Evolutionary conservation across 768 basidiomycete genomes (phyloP).

Genomic region (Pleurotus djamor): DNA sequence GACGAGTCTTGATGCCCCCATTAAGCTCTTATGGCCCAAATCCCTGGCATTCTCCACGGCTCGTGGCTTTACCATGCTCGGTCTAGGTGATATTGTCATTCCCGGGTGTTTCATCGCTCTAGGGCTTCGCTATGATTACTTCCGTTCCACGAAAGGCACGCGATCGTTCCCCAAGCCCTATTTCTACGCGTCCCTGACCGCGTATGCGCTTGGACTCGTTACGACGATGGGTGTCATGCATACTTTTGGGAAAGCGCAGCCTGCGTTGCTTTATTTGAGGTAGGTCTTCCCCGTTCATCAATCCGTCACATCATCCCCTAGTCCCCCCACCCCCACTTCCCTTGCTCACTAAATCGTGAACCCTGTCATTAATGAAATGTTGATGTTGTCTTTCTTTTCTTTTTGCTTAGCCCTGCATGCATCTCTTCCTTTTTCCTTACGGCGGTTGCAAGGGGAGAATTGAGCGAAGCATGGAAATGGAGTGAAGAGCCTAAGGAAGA

Average conservation of each 20-base stretch:
- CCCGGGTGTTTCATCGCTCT: slow-evolving; percentile 74
- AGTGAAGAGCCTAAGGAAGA: slow-evolving; percentile 46
- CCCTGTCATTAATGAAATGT: no score
- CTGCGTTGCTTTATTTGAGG: slow-evolving; percentile 92
- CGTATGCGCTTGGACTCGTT: slow-evolving; percentile 72
- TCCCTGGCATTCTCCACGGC: slow-evolving; percentile 45
- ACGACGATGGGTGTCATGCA: slow-evolving; percentile 90
- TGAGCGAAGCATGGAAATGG: slow-evolving; percentile 72
- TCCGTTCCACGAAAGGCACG: slow-evolving; percentile 34
- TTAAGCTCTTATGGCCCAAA: slow-evolving; percentile 90
- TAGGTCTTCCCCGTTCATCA: slow-evolving; percentile 24
- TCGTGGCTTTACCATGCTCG: slow-evolving; percentile 84
- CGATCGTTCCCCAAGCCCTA: slow-evolving; percentile 63
- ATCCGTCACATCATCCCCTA: not conserved
- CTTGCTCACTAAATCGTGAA: no score
- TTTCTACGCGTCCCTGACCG: slow-evolving; percentile 65
- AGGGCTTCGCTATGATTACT: slow-evolving; percentile 82
- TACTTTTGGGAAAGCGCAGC: slow-evolving; percentile 71
- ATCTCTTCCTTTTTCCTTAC: slow-evolving; percentile 66
- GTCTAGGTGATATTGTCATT: slow-evolving; percentile 83
- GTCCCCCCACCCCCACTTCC: no score
- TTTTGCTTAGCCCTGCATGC: slow-evolving; percentile 61
- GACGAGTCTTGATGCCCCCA: slow-evolving; percentile 85
- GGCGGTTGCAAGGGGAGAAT: slow-evolving; percentile 63
- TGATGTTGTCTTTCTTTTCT: no score